These are phyloP conservation scores for Hydrangea macrophylla DNA, from an alignment of 148 eudicot genomes.

Conservation along the genomic window DNA sequence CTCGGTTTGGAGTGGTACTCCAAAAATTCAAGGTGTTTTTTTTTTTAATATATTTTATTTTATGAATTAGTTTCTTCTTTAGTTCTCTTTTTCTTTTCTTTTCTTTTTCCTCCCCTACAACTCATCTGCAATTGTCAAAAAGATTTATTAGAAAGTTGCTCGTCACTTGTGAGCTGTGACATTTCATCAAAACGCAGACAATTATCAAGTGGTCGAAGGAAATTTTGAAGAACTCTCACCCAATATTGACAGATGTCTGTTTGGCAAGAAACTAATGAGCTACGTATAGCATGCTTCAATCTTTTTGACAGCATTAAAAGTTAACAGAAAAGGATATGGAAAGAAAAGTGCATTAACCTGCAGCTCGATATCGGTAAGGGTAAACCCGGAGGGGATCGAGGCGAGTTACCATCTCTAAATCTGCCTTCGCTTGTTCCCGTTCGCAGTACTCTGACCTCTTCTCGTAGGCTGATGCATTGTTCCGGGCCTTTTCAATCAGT, in stretches of 20 bases:
- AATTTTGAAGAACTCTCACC: background rate
- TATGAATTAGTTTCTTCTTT: too few species aligned
- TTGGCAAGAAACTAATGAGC: background rate
- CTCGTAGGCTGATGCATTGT: constrained; percentile 95
- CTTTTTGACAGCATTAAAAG: background rate
- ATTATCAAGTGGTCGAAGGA: background rate
- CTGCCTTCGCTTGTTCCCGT: constrained; percentile 80
- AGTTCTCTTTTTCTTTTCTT: too few species aligned
- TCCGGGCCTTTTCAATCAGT: constrained; percentile 79
- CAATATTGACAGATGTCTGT: background rate
- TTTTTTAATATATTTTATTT: background rate
- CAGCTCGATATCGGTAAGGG: constrained; percentile 96
- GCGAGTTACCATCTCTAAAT: constrained; percentile 80
- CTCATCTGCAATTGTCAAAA: background rate
- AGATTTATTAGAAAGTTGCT: background rate
- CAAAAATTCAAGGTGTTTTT: background rate
- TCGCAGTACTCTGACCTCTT: constrained; percentile 98
- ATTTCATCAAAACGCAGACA: background rate
- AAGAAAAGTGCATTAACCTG: constrained; percentile 49
- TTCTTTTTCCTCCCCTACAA: background rate
- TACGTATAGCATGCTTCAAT: background rate
- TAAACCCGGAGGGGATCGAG: constrained; percentile 92
- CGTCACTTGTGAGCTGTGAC: background rate
- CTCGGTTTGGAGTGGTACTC: background rate
- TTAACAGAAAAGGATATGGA: background rate